A percentile compares a stretch with the other conserved stretches of the same genome.
Evolutionary conservation across 1,284 basidiomycete species (phyloP).

Genomic region (Irpex sp.): DNA sequence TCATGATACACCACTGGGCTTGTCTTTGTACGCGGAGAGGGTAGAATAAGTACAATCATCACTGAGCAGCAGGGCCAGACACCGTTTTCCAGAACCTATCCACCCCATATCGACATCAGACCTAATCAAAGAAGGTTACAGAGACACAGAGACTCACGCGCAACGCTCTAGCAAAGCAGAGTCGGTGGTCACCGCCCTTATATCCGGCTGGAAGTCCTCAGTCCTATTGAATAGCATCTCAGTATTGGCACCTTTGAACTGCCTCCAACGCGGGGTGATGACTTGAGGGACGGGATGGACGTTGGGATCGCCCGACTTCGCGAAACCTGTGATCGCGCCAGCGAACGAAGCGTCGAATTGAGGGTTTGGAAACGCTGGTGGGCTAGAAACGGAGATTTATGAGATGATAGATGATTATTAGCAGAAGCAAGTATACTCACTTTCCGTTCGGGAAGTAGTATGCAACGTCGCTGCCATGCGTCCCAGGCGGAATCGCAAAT

Average conservation of each 20-base stretch:
- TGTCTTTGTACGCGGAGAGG: background rate
- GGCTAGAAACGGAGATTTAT: background rate
- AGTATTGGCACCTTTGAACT: background rate
- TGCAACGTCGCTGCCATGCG: background rate
- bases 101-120: background rate
- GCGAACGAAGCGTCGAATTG: background rate
- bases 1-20: background rate
- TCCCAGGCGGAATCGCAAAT: background rate
- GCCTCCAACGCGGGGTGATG: background rate
- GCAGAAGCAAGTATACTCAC: background rate
- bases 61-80: background rate
- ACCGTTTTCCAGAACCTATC: background rate
- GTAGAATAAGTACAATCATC: background rate
- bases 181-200: background rate
- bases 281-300: background rate
- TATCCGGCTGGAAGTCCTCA: background rate
- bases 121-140: background rate
- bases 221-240: constrained; percentile 1
- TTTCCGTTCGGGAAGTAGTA: background rate
- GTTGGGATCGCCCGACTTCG: background rate
- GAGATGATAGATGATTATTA: background rate
- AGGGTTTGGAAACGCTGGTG: background rate
- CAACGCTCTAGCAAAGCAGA: background rate
- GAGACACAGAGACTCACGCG: background rate
- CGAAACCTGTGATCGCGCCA: background rate